These are phyloP conservation scores for Blastocystis hominis DNA, from an alignment of 352 stramenopile genomes.

Conservation along the genomic window DNA sequence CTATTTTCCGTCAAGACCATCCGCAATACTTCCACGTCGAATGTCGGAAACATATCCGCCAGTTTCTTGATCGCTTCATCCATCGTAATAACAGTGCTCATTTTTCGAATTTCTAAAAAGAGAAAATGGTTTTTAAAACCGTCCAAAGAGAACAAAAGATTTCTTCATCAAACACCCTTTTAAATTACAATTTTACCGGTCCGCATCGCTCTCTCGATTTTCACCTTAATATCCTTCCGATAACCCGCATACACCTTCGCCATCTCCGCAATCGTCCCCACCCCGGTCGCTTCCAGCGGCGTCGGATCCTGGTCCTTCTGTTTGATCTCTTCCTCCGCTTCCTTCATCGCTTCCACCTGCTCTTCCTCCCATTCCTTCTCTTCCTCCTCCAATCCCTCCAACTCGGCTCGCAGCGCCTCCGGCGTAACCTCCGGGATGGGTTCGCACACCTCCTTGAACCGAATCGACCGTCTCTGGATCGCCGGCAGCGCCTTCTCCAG, in stretches of 20 bases:
- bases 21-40: not conserved
- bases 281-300: not conserved
- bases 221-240: not conserved
- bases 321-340: not conserved
- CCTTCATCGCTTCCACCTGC: constrained; percentile 13
- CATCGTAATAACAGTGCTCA: not conserved
- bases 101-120: no score
- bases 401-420: constrained; percentile 9
- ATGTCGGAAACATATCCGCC: not conserved
- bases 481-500: constrained; percentile 14
- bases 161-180: not conserved
- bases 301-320: not conserved
- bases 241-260: constrained; percentile 6
- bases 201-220: not conserved
- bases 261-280: not conserved
- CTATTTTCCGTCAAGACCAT: not conserved
- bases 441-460: not conserved
- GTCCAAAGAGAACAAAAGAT: no score
- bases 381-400: constrained; percentile 36
- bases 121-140: no score
- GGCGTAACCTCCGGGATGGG: not conserved
- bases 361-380: constrained; percentile 40
- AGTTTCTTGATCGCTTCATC: not conserved
- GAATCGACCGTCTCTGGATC: constrained; percentile 14
- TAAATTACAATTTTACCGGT: not conserved